These are phyloP conservation scores for Hirsutella rhossiliensis DNA, from an alignment of 2,329 filamentous ascomycete species.

Conservation along the genomic window DNA sequence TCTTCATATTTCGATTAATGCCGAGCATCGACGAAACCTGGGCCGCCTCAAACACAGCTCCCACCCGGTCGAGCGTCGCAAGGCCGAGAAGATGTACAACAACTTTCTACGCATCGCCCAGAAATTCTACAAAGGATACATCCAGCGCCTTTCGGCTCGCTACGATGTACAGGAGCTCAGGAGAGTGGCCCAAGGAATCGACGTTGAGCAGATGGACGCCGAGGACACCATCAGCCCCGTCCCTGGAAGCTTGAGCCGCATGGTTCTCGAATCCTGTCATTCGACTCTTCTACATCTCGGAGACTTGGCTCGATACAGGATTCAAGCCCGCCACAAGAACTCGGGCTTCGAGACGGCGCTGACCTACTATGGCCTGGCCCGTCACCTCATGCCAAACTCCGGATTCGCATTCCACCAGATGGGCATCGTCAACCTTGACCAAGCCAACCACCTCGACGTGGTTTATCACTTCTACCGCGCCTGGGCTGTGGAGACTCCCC, in stretches of 20 bases:
- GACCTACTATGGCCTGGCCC: conserved; percentile 75
- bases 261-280: conserved; percentile 65
- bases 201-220: conserved; percentile 28
- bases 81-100: conserved; percentile 69
- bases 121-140: conserved; percentile 77
- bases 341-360: conserved; percentile 70
- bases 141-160: conserved; percentile 59
- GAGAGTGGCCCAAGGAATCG: conserved; percentile 27
- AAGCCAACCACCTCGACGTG: conserved; percentile 68
- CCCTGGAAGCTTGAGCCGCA: conserved; percentile 36
- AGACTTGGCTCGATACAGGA: conserved; percentile 79
- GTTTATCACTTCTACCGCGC: conserved; percentile 87
- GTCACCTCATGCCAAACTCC: conserved; percentile 63
- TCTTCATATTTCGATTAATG: conserved; percentile 65
- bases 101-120: conserved; percentile 81
- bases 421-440: conserved; percentile 70
- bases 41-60: conserved; percentile 38
- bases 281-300: conserved; percentile 76
- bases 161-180: conserved; percentile 42
- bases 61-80: conserved; percentile 54
- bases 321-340: conserved; percentile 59
- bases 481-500: conserved; percentile 59
- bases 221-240: conserved; percentile 31
- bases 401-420: conserved; percentile 84
- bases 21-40: conserved; percentile 61